Base-by-base conservation (phyloP, 129 eudicot species). In the Flaveria brownii region DNA sequence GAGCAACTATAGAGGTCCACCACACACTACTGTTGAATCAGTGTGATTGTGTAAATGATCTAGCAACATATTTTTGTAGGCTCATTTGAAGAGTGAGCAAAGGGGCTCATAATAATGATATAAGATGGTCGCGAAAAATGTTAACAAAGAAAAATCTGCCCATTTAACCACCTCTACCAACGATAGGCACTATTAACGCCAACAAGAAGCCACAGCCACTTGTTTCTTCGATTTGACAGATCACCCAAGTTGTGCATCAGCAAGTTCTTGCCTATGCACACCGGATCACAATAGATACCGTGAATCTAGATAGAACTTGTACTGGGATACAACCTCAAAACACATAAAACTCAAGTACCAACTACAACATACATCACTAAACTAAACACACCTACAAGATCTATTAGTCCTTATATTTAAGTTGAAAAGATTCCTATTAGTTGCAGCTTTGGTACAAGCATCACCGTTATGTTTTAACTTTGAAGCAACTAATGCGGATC, bases 21-120 rank as follows among this genome's bases (percentile, higher is more conserved):
- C 39, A 20, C 45, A 17, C 64, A 15, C 49, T 71, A 33, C 56
- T 54, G 43, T 70, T 39, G 33, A 49, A 49, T 18, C 20, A 56
- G 10, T 1, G 26, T 55, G 26, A 20, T 20, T 20, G 22, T 20
- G 22, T 20, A 20, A 20, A 20, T 20, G 22, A 20, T 20, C 22
- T 20, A 20, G 22, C 22, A 20, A 20, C 28, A 26, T 2, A 26
- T 26, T 26, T 26, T 2, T 26, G 28, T 26, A 26, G 28, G 2
- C 56, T 68, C 81, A 54, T 77, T 68, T 41, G 14, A 67, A 41
- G 74, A 36, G 55, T 46, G 67, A 36, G 30, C 57, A 68, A 56
- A 69, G 8, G 50, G 23, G 4, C 47, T 68, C 22, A 22, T 41
- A 39, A 30, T 75, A 66, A 77, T 67, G n/a, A 51, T 67, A 36